A percentile compares a stretch with the other conserved stretches of the same genome.
Conservation (phyloP, 768 basidiomycete species). For the Sporobolomyces pararoseus region DNA sequence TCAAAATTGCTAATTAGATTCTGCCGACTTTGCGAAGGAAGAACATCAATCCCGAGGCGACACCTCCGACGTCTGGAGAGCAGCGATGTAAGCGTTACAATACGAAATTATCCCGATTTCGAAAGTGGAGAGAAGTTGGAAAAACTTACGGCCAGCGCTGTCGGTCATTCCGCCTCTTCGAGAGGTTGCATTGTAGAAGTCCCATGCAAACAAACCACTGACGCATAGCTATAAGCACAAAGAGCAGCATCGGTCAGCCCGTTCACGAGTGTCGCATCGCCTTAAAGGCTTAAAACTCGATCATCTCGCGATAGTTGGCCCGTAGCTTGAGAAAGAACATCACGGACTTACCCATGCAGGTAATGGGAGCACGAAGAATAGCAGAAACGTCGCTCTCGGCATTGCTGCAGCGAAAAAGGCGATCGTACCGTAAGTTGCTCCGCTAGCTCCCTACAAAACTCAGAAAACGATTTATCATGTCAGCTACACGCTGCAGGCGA, state of each 20-base stretch:
- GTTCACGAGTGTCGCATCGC: too few species aligned
- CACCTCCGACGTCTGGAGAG: conserved; percentile 28
- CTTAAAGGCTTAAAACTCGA: too few species aligned
- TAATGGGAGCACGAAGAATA: conserved; percentile 66
- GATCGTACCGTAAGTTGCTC: conserved; percentile 67
- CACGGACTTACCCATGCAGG: conserved; percentile 72
- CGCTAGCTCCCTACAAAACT: conserved; percentile 69
- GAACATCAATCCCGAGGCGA: conserved; percentile 26
- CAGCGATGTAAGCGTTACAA: not conserved
- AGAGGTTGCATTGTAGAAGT: conserved; percentile 53
- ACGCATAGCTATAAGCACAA: conserved; percentile 53
- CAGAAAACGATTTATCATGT: too few species aligned
- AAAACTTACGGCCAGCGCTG: conserved; percentile 31
- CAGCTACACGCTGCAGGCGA: too few species aligned
- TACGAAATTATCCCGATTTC: too few species aligned
- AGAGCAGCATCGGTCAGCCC: too few species aligned
- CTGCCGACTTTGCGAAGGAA: conserved; percentile 34
- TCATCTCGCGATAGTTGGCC: too few species aligned
- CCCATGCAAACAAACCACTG: conserved; percentile 63
- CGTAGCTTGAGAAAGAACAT: too few species aligned
- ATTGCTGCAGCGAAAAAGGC: conserved; percentile 68
- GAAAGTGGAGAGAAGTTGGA: not conserved
- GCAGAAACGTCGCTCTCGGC: conserved; percentile 62
- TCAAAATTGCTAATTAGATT: conserved; percentile 2
- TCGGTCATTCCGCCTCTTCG: conserved; percentile 28